Evolutionary conservation across 1,284 basidiomycete species (phyloP).

Genomic region (Puccinia coronata): DNA sequence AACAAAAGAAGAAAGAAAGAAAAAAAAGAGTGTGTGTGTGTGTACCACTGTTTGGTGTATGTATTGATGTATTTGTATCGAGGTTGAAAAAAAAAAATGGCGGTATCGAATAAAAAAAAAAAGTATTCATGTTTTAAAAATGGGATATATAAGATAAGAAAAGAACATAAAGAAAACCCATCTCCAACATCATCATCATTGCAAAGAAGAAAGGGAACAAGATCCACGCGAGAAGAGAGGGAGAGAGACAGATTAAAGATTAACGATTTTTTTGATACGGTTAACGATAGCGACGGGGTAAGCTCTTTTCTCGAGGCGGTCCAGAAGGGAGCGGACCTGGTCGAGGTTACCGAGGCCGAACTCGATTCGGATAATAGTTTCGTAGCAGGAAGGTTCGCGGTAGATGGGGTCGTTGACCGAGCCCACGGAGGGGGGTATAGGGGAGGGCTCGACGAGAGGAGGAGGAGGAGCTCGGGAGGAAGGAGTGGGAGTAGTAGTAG

Average conservation of each 20-base stretch:
- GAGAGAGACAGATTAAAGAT: background rate
- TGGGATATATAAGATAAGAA: too few species aligned
- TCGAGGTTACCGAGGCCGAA: conserved; percentile 74
- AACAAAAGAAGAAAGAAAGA: too few species aligned
- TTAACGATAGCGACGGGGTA: conserved; percentile 60
- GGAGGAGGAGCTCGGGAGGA: conserved; percentile 61
- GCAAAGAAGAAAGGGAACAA: background rate
- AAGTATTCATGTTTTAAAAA: background rate
- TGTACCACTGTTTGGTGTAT: too few species aligned
- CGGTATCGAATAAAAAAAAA: background rate
- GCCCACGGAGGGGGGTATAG: conserved; percentile 54
- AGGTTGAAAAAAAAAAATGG: background rate
- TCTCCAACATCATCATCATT: background rate
- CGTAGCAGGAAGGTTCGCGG: conserved; percentile 73
- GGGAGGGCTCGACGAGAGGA: conserved; percentile 51
- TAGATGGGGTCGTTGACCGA: conserved; percentile 69
- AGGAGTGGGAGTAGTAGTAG: too few species aligned
- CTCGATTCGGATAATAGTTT: conserved; percentile 84
- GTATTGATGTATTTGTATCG: background rate
- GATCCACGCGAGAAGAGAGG: background rate
- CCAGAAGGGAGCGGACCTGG: conserved; percentile 71
- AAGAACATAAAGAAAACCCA: background rate
- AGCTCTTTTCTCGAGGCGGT: conserved; percentile 71
- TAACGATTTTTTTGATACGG: conserved; percentile 37
- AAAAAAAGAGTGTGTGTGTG: too few species aligned